phyloP scores from a whole-genome alignment of 73 alveolate species.

The Symbiodinium natans region DNA sequence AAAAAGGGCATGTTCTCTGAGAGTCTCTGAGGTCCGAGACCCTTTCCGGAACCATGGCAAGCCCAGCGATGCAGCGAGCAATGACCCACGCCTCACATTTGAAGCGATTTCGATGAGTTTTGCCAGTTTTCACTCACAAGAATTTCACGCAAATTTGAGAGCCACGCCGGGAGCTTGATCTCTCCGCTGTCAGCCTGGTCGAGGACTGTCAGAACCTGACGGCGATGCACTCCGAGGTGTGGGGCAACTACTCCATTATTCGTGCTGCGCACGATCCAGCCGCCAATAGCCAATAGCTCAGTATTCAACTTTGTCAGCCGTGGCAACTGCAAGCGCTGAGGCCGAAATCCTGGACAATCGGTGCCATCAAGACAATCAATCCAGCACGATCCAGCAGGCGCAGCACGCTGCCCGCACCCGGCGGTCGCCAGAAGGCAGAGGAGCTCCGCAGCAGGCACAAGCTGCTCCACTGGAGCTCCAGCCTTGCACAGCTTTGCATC shows the following conservation, averaged over 20 bases:
- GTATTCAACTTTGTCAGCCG: conserved; percentile 29
- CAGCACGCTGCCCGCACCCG: conserved; percentile 12
- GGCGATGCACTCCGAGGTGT: not conserved
- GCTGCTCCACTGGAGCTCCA: conserved; percentile 2
- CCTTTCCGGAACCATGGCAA: conserved; percentile 31
- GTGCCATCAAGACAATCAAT: not conserved
- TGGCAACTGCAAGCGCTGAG: conserved; percentile 27
- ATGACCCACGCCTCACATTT: conserved; percentile 51
- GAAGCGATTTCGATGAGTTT: not conserved
- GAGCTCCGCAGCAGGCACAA: conserved; percentile 66
- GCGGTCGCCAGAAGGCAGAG: conserved; percentile 69
- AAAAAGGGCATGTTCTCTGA: no score
- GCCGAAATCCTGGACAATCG: conserved; percentile 35
- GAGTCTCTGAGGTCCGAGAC: not conserved
- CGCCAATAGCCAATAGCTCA: not conserved
- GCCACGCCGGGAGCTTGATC: conserved; percentile 29
- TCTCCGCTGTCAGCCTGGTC: conserved; percentile 31
- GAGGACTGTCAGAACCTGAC: conserved; percentile 2
- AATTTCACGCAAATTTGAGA: not conserved
- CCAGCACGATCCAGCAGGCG: not conserved
- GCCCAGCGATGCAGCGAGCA: conserved; percentile 86
- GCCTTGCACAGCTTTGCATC: not conserved
- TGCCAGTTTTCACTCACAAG: not conserved
- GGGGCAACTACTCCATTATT: no score
- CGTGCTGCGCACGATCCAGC: not conserved